These are phyloP conservation scores for Pseudogymnoascus sp. DNA, from an alignment of 2,329 filamentous ascomycete species.

Conservation along the genomic window DNA sequence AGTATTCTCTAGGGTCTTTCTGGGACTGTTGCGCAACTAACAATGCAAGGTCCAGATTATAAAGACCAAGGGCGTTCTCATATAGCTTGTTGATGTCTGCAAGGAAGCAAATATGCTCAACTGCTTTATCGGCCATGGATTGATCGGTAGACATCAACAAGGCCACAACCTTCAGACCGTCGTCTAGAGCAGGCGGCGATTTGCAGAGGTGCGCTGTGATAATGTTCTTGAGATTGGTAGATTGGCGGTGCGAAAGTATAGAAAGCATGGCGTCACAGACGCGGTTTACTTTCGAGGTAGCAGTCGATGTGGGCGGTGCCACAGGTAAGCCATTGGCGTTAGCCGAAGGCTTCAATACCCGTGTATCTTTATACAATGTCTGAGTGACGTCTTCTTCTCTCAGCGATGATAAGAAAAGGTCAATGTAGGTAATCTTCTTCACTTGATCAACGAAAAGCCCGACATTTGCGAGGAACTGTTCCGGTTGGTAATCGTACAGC, in stretches of 20 bases:
- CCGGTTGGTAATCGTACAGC: conserved; percentile 82
- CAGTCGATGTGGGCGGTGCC: conserved; percentile 17
- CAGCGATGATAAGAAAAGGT: conserved; percentile 82
- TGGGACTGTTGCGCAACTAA: conserved; percentile 93
- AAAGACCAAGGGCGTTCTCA: conserved; percentile 80
- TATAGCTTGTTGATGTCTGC: conserved; percentile 89
- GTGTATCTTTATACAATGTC: conserved; percentile 87
- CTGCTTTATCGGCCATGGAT: conserved; percentile 72
- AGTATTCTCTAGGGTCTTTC: conserved; percentile 88
- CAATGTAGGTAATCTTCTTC: conserved; percentile 70
- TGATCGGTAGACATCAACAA: conserved; percentile 58
- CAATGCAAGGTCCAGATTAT: conserved; percentile 81
- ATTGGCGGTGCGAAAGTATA: conserved; percentile 52
- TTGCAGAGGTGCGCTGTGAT: conserved; percentile 96
- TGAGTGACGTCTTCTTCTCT: conserved; percentile 87
- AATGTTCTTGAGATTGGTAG: conserved; percentile 72
- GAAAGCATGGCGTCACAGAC: conserved; percentile 80
- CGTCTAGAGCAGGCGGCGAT: conserved; percentile 76
- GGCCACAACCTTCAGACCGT: conserved; percentile 72
- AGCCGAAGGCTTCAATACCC: conserved; percentile 33
- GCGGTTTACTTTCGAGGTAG: conserved; percentile 63
- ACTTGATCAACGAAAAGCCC: conserved; percentile 75
- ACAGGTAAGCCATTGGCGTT: conserved; percentile 24
- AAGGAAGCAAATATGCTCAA: conserved; percentile 96
- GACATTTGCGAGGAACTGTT: conserved; percentile 72